Percentiles rank a stretch among this genome's conserved stretches.
Evolutionary conservation across 202 grass and related monocot species (phyloP).

Genomic region (Digitaria exilis): DNA sequence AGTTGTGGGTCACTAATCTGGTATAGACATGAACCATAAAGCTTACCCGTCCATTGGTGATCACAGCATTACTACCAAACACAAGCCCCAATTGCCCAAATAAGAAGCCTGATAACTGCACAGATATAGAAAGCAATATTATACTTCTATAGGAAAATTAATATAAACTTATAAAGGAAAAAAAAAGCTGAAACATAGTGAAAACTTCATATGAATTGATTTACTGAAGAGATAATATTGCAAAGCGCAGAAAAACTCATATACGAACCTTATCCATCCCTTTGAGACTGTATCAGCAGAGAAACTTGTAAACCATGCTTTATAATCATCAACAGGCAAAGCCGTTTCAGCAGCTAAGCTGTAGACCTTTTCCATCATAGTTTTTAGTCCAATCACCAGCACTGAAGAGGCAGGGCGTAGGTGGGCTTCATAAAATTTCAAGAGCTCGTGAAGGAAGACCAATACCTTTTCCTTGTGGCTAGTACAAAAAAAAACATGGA

Average conservation of each 20-base stretch:
- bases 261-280: slow-evolving; percentile 74
- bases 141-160: slow-evolving; percentile 27
- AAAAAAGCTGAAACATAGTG: slow-evolving; percentile 24
- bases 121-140: slow-evolving; percentile 32
- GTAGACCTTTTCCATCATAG: slow-evolving; percentile 74
- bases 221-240: slow-evolving; percentile 27
- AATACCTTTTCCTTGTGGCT: slow-evolving; percentile 78
- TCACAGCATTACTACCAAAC: slow-evolving; percentile 87
- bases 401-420: slow-evolving; percentile 46
- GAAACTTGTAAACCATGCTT: slow-evolving; percentile 66
- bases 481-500: slow-evolving; percentile 53
- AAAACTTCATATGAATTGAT: slow-evolving; percentile 13
- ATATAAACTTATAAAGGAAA: slow-evolving; percentile 16
- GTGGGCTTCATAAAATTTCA: slow-evolving; percentile 75
- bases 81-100: slow-evolving; percentile 70
- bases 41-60: slow-evolving; percentile 97
- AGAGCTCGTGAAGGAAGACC: slow-evolving; percentile 75
- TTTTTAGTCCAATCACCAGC: slow-evolving; percentile 49
- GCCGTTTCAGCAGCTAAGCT: slow-evolving; percentile 66
- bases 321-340: slow-evolving; percentile 75
- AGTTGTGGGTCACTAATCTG: not conserved
- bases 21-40: slow-evolving; percentile 32
- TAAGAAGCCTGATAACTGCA: slow-evolving; percentile 76
- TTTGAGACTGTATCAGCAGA: slow-evolving; percentile 60
- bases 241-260: slow-evolving; percentile 22